A percentile compares a stretch with the other conserved stretches of the same genome.
These are phyloP conservation scores for Sclerotinia spermophila DNA, from an alignment of 2,329 filamentous ascomycete species.

Conservation along the genomic window DNA sequence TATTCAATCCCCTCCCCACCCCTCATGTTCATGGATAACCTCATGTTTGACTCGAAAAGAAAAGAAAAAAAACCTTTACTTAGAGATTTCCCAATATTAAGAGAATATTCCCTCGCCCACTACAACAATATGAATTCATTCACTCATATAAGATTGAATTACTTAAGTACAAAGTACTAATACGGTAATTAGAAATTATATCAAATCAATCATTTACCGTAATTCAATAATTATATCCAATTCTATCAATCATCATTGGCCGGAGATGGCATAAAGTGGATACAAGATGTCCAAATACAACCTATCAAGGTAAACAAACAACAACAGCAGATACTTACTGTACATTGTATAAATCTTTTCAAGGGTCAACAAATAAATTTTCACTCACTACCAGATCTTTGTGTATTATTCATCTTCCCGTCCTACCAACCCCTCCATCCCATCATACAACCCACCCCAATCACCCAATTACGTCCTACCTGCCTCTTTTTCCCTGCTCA, in stretches of 20 bases:
- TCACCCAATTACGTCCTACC: neutral
- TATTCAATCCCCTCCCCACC: neutral
- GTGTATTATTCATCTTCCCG: neutral
- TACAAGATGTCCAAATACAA: neutral
- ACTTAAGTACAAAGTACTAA: too few relatives aligned
- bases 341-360: neutral
- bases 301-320: neutral
- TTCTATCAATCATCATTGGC: neutral
- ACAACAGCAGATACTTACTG: too few relatives aligned
- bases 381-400: neutral
- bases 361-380: neutral
- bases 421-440: neutral
- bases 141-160: neutral
- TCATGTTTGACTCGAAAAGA: neutral
- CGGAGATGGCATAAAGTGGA: neutral
- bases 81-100: neutral
- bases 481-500: neutral
- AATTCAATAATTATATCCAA: neutral
- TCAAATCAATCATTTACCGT: neutral
- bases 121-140: neutral
- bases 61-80: neutral
- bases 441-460: neutral
- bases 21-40: constrained; percentile 14
- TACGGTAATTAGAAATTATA: neutral
- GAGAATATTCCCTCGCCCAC: neutral